phyloP scores from a whole-genome alignment of 208 protist genomes.

The Crithidia acanthocephali region DNA sequence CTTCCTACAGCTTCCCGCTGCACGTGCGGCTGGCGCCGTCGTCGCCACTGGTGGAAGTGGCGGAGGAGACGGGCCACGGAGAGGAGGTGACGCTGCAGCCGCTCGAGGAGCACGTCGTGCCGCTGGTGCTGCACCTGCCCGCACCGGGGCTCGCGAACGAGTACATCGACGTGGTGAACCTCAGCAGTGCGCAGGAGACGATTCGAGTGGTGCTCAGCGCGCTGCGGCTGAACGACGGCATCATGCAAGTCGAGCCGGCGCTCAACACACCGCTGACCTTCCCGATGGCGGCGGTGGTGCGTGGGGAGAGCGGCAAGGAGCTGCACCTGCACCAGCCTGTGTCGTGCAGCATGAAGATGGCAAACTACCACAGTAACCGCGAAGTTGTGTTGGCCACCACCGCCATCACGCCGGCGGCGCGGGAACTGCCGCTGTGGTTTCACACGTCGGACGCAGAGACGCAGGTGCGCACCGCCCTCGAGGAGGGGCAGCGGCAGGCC shows the following conservation, averaged over 20 bases:
- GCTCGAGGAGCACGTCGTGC: conserved; percentile 45
- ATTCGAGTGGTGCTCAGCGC: conserved; percentile 49
- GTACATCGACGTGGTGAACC: conserved; percentile 63
- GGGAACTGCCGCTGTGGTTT: conserved; percentile 33
- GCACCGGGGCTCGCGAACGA: conserved; percentile 61
- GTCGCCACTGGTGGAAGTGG: conserved; percentile 37
- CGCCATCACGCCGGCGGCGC: conserved; percentile 7
- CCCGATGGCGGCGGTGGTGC: conserved; percentile 34
- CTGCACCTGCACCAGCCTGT: conserved; percentile 36
- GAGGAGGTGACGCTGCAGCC: conserved; percentile 47
- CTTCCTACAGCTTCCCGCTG: conserved; percentile 70
- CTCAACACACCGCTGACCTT: conserved; percentile 30
- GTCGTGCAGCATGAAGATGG: conserved; percentile 31
- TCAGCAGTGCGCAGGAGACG: conserved; percentile 66
- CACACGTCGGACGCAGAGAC: conserved; percentile 29
- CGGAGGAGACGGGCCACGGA: conserved; percentile 24
- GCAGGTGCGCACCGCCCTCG: conserved; percentile 23
- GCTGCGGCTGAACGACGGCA: conserved; percentile 44
- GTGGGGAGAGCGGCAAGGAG: conserved; percentile 23
- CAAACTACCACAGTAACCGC: conserved; percentile 33
- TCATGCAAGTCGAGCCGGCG: conserved; percentile 29
- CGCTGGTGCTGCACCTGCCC: conserved; percentile 51
- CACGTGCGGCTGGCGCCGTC: conserved; percentile 39
- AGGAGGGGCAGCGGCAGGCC: conserved; percentile 31
- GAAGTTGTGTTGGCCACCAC: conserved; percentile 28